Conservation (phyloP, 2,329 filamentous ascomycete genomes). For the Fusarium sp. region DNA sequence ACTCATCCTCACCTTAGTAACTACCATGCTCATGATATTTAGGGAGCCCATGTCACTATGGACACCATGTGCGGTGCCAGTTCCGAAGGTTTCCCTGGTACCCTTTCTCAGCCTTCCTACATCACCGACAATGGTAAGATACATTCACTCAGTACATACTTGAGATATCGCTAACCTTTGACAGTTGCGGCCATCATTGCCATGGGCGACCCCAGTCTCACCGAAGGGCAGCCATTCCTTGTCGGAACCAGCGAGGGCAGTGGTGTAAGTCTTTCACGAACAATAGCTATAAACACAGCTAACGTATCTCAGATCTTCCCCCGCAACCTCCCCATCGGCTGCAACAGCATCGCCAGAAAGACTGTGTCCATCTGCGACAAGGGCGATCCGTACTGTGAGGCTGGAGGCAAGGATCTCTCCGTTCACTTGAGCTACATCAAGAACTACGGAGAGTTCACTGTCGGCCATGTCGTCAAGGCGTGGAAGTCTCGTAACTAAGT, state of each 20-base stretch:
- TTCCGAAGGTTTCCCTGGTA: constrained; percentile 3
- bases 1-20: fast-evolving
- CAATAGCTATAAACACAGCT: neutral
- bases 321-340: constrained; percentile 10
- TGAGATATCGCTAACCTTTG: neutral
- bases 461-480: constrained; percentile 44
- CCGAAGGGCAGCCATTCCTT: constrained; percentile 15
- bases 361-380: constrained; percentile 32
- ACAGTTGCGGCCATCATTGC: constrained; percentile 11
- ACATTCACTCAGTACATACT: fast-evolving
- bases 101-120: neutral
- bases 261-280: constrained; percentile 14
- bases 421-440: constrained; percentile 32
- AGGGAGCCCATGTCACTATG: constrained; percentile 25
- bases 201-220: constrained; percentile 28
- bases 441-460: constrained; percentile 35
- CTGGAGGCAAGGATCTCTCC: constrained; percentile 9
- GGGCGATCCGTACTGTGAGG: constrained; percentile 28
- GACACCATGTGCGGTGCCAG: constrained; percentile 28
- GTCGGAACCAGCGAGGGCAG: constrained; percentile 22
- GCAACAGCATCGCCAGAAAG: constrained; percentile 9
- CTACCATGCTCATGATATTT: neutral
- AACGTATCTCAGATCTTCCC: constrained; percentile 25
- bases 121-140: constrained; percentile 10
- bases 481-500: neutral